Evolutionary conservation across 139 green algal genomes (phyloP).

Genomic region (Chlamydomonas applanata): DNA sequence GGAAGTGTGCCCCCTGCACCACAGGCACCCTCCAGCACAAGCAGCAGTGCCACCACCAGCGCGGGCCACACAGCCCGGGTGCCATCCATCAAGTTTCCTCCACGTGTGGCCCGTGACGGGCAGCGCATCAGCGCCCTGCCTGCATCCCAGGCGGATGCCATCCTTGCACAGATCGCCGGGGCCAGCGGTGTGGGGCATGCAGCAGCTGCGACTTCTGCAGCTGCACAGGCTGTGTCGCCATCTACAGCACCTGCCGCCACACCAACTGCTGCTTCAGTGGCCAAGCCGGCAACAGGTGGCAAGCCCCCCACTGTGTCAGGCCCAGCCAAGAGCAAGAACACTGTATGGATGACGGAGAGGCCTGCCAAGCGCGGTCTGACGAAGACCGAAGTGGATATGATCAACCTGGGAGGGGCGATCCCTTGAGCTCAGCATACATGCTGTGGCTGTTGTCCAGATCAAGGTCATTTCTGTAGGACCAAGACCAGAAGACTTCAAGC

Average conservation of each 20-base stretch:
- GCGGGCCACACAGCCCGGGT: neutral
- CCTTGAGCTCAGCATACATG: neutral
- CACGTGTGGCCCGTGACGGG: slow-evolving; percentile 21
- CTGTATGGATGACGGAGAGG: neutral
- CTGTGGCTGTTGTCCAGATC: neutral
- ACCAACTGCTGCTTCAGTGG: neutral
- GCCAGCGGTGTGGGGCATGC: neutral
- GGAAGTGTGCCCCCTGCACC: no score
- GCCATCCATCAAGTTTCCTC: slow-evolving; percentile 39
- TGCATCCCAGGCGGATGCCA: slow-evolving; percentile 22
- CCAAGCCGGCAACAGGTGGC: neutral
- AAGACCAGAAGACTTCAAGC: no score
- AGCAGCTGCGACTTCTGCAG: neutral
- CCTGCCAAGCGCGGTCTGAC: slow-evolving; percentile 17
- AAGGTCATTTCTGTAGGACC: neutral
- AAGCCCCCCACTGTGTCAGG: no score
- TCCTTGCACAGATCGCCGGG: neutral
- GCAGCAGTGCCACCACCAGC: no score
- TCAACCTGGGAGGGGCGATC: slow-evolving; percentile 22
- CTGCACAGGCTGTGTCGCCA: neutral
- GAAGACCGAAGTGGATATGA: slow-evolving; percentile 22
- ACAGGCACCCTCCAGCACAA: no score
- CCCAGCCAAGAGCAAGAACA: neutral
- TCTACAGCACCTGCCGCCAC: neutral
- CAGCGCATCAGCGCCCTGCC: slow-evolving; percentile 38